Evolutionary conservation across 208 protist genomes (phyloP).

Genomic region (Leishmania martiniquensis): DNA sequence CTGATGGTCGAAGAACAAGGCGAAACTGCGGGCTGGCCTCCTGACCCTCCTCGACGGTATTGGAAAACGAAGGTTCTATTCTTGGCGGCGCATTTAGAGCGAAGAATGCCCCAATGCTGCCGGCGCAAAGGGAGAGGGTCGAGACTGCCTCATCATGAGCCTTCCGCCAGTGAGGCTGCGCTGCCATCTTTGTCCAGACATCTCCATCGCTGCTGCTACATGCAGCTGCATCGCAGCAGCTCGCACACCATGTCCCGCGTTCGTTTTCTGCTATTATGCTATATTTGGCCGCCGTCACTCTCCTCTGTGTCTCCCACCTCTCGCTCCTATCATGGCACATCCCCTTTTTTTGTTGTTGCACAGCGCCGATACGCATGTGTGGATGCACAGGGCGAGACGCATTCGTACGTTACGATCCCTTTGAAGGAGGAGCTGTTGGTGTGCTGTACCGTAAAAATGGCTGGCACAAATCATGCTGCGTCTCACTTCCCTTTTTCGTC

Average conservation of each 20-base stretch:
- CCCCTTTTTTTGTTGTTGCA: not conserved
- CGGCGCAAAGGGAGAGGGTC: not conserved
- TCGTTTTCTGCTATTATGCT: not conserved
- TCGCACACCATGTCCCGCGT: not conserved
- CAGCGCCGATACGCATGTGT: not conserved
- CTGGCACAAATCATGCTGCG: constrained; percentile 42
- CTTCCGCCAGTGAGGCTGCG: not conserved
- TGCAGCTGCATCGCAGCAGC: not conserved
- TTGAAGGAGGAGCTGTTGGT: not conserved
- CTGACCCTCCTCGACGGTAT: not conserved
- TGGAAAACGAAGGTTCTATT: not conserved
- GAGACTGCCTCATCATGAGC: not conserved
- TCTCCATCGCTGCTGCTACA: not conserved
- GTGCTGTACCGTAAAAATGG: not conserved
- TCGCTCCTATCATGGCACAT: too few relatives aligned
- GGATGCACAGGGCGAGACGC: not conserved
- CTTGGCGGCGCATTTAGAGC: not conserved
- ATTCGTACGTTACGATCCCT: too few relatives aligned
- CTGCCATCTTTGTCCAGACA: not conserved
- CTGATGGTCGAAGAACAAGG: not conserved
- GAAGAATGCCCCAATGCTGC: not conserved
- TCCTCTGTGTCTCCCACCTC: not conserved
- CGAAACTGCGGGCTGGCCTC: not conserved
- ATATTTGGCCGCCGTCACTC: not conserved
- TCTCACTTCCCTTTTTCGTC: constrained; percentile 31